Conservation (phyloP, 495 filamentous ascomycete species). For the Neurospora sp. region DNA sequence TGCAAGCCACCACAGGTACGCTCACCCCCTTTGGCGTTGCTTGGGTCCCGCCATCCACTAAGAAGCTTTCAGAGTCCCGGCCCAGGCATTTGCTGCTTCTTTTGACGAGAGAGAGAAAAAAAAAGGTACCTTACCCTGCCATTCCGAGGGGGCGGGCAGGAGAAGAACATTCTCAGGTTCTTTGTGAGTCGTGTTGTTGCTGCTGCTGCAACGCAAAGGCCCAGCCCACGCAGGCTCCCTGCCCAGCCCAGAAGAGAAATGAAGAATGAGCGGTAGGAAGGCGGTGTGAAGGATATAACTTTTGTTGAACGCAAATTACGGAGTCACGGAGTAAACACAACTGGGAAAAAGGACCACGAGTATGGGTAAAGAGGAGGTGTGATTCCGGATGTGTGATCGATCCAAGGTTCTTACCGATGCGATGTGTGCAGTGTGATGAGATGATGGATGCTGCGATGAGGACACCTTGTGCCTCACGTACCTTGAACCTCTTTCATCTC, state of each 20-base stretch:
- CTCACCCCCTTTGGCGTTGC: slow-evolving; percentile 7
- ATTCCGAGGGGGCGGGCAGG: neutral
- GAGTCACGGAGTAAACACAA: neutral
- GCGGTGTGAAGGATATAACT: neutral
- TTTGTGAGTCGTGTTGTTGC: neutral
- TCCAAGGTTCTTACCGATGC: neutral
- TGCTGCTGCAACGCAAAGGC: neutral
- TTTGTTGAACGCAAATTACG: neutral
- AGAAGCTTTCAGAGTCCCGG: neutral
- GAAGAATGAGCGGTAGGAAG: neutral
- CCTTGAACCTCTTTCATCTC: neutral
- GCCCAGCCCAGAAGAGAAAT: neutral
- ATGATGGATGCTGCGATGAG: neutral
- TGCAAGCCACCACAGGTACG: slow-evolving; percentile 20
- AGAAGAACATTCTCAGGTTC: neutral
- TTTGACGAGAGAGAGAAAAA: neutral
- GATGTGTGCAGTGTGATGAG: neutral
- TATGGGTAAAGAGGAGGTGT: neutral
- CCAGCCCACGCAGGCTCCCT: neutral
- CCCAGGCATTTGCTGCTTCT: neutral
- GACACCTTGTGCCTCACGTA: neutral
- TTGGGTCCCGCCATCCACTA: slow-evolving; percentile 4
- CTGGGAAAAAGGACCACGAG: neutral
- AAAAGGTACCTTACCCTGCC: neutral
- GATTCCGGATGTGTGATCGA: neutral